Conservation (phyloP, 352 stramenopile species). For the Phytophthora syringae region DNA sequence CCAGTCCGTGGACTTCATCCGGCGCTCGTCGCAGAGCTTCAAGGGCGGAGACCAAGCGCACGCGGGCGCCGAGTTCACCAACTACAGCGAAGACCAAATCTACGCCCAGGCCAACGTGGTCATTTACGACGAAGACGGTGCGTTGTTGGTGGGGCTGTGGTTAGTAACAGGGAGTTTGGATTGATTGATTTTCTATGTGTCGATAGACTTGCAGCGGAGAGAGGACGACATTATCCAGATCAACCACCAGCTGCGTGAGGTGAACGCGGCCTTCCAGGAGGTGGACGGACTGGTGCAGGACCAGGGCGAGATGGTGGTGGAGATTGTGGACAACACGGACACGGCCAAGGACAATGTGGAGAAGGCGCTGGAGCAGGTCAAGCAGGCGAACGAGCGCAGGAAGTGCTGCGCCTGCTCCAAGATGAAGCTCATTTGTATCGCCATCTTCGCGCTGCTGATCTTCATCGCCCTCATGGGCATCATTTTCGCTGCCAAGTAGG, state of each 20-base stretch:
- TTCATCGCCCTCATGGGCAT: conserved; percentile 66
- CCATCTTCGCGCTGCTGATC: conserved; percentile 57
- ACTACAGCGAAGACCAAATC: conserved; percentile 90
- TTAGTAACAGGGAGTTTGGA: too few relatives aligned
- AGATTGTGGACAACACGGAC: conserved; percentile 86
- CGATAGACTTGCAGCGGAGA: conserved; percentile 70
- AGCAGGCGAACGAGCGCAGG: conserved; percentile 66
- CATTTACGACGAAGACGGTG: conserved; percentile 88
- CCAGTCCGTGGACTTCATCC: conserved; percentile 81
- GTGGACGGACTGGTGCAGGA: conserved; percentile 87
- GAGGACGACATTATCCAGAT: conserved; percentile 91
- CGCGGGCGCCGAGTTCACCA: conserved; percentile 54
- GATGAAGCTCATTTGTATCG: conserved; percentile 76
- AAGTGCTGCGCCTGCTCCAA: conserved; percentile 77
- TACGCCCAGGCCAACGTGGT: conserved; percentile 88
- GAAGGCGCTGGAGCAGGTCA: conserved; percentile 74
- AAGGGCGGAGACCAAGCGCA: conserved; percentile 43
- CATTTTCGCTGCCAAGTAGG: conserved; percentile 46
- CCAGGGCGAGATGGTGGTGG: conserved; percentile 80
- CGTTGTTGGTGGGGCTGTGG: conserved; percentile 13
- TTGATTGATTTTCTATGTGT: too few relatives aligned
- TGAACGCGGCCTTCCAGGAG: conserved; percentile 87
- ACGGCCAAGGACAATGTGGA: conserved; percentile 78
- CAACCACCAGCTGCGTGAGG: conserved; percentile 86
- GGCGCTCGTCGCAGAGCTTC: conserved; percentile 80